Base-by-base conservation (phyloP, 176 grass and related monocot genomes). In the Raddia guianensis region DNA sequence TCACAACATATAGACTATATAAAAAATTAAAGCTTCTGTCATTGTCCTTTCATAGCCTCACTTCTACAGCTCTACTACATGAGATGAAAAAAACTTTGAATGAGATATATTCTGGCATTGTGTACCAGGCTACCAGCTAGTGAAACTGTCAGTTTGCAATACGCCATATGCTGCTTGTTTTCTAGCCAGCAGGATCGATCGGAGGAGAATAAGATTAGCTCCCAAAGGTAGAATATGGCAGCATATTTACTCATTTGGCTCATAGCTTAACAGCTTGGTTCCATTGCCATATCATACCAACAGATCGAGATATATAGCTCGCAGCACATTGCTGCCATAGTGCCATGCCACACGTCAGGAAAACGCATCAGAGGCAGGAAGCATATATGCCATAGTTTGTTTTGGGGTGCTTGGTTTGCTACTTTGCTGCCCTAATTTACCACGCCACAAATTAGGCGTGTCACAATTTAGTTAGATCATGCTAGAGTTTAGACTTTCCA, bases 301-400 rank as follows among this genome's bases (percentile, higher is more conserved):
- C 43, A 27, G 46, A 58, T 20, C 35, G 6, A 37, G 32, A 8
- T 33, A 62, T 43, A 50, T 43, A 15, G 9, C 15, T 46, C 80
- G 74, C 10, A 16, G 20, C 18, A 48, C 56, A 63, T 49, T 19
- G 27, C 20, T 35, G 37, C 49, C 16, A 11, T 19, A 27, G 15
- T 35, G 37, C 49, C 16, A 11, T 14, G 73, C 40, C 16, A 21
- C 52, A 81, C 6, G 19, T 72, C 27, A 40, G n/a, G 51, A 44
- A 66, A 52, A 44, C 80, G 11, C 10, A 27, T 16, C 62, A 64
- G 70, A 82, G 6, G 50, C 37, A 59, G 18, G 55, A 63, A 82
- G 79, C 79, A 73, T 60, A 42, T 59, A 60, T 63, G 13, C 53
- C 27, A 27, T 27, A 27, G 27, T 27, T 27, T 27, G 27, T 27